Conservation (phyloP, 768 basidiomycete genomes). For the Mycena sanguinolenta region DNA sequence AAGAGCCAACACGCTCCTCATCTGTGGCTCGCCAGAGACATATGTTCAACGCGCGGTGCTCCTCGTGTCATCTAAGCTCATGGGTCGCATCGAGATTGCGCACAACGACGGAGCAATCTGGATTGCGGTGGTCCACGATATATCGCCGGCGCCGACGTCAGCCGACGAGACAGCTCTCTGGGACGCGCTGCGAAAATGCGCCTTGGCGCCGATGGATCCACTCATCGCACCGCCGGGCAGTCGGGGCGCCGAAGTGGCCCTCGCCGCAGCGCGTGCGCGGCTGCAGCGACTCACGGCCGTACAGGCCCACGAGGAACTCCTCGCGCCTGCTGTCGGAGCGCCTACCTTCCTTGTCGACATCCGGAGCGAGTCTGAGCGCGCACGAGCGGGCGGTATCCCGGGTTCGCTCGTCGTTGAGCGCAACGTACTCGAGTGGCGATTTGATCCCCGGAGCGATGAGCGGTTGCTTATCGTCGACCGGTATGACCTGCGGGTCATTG, state of each 20-base stretch:
- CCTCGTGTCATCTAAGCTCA: constrained; percentile 75
- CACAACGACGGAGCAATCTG: constrained; percentile 49
- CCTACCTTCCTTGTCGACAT: constrained; percentile 86
- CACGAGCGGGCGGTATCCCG: constrained; percentile 67
- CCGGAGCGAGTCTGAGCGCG: constrained; percentile 73
- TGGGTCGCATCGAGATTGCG: constrained; percentile 66
- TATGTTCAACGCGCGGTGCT: constrained; percentile 77
- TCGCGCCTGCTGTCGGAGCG: constrained; percentile 62
- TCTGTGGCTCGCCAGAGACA: constrained; percentile 68
- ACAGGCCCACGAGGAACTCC: constrained; percentile 73
- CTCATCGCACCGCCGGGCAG: constrained; percentile 75
- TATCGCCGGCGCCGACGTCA: constrained; percentile 55
- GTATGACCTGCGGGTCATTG: constrained; percentile 80
- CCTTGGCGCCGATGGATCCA: constrained; percentile 71
- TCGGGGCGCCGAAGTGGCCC: constrained; percentile 67
- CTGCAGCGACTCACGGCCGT: constrained; percentile 73
- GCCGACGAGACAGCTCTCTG: constrained; percentile 75
- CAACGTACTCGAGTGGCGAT: constrained; percentile 84
- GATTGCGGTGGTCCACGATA: constrained; percentile 65
- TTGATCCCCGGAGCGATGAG: constrained; percentile 76
- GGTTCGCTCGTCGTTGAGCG: constrained; percentile 83
- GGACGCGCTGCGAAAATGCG: constrained; percentile 78
- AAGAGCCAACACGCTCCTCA: constrained; percentile 62
- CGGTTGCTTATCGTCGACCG: constrained; percentile 77
- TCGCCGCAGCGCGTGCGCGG: constrained; percentile 70